Base-by-base conservation (phyloP, 805 yeast species). In the Priceomyces fermenticarens region DNA sequence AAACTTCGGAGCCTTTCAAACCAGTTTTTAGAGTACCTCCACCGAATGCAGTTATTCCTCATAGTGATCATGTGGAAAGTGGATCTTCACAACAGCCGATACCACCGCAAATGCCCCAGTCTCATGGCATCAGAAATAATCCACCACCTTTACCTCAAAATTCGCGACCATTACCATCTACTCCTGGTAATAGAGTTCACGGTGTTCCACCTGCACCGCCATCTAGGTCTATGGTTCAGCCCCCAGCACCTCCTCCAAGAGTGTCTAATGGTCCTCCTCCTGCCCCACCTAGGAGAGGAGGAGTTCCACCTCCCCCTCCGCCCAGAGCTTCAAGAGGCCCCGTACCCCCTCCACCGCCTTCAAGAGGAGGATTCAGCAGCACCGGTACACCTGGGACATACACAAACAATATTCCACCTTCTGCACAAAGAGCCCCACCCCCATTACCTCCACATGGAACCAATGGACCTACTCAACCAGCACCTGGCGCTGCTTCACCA, bases 21-120 rank as follows among this genome's bases (percentile, higher is more conserved):
- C 52, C 60, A 8, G 42, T 44, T 30, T 67, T 68, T 53, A 60
- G 70, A 47, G 56, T 65, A 11, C 72, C 73, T 11, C 72, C 72
- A 15, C 46, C 58, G 30, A 51, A 48, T 36, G 63, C 65, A 2
- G 41, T 49, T 5, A 55, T 62, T 4, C 71, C 70, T 8, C 55
- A 60, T 10, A 60, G 43, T 11, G 53, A 52, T 40, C 32, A 60
- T 10, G 43, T 38, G 36, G 37, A 51, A 10, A 47, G 53, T 10
- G 55, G 58, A 2, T 56, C 57, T 2, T 13, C 46, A 17, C 44
- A 33, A 30, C 37, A 23, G 27, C 28, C 36, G 6, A 38, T 13
- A 36, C 30, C 44, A 8, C 47, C 53, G 8, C 60, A 57, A 7
- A 17, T 47, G 4, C 60, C 52, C 26, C 20, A 47, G n/a, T 15